Conservation (phyloP, 345 rosid genomes). For the Lepidium sativum region DNA sequence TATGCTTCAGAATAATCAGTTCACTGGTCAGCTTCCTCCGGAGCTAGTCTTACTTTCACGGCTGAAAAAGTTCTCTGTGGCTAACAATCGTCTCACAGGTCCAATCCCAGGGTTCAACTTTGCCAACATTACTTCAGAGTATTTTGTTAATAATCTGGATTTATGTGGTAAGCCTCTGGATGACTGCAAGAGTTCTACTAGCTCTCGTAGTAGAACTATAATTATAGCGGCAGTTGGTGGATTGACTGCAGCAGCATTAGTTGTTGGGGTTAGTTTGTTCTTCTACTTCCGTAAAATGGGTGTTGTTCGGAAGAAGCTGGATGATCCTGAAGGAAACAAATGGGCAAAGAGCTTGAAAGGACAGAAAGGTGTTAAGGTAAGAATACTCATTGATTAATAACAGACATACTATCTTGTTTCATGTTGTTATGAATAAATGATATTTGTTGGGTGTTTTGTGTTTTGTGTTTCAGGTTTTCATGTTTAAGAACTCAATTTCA, state of each 20-base stretch:
- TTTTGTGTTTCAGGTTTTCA: conserved; percentile 49
- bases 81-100: conserved; percentile 57
- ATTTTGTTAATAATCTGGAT: conserved; percentile 44
- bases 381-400: conserved; percentile 2
- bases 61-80: conserved; percentile 42
- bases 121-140: not conserved
- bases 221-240: conserved; percentile 67
- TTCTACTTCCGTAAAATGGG: conserved; percentile 47
- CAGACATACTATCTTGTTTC: not conserved
- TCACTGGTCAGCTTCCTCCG: conserved; percentile 53
- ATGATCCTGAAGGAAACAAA: conserved; percentile 88
- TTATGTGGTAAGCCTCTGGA: conserved; percentile 60
- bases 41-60: conserved; percentile 41
- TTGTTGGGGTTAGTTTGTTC: conserved; percentile 40
- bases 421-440: not conserved
- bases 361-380: conserved; percentile 63
- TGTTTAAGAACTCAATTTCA: conserved; percentile 71
- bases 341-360: conserved; percentile 76
- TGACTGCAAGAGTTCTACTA: conserved; percentile 24
- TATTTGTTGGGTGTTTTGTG: conserved; percentile 1
- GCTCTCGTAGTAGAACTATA: conserved; percentile 34
- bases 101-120: conserved; percentile 33
- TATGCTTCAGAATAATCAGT: conserved; percentile 50
- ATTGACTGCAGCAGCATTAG: conserved; percentile 53
- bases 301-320: conserved; percentile 56